Percentiles rank a stretch among this genome's conserved stretches.
These are phyloP conservation scores for Trichosporon inkin DNA, from an alignment of 1,284 basidiomycete genomes.

Conservation along the genomic window DNA sequence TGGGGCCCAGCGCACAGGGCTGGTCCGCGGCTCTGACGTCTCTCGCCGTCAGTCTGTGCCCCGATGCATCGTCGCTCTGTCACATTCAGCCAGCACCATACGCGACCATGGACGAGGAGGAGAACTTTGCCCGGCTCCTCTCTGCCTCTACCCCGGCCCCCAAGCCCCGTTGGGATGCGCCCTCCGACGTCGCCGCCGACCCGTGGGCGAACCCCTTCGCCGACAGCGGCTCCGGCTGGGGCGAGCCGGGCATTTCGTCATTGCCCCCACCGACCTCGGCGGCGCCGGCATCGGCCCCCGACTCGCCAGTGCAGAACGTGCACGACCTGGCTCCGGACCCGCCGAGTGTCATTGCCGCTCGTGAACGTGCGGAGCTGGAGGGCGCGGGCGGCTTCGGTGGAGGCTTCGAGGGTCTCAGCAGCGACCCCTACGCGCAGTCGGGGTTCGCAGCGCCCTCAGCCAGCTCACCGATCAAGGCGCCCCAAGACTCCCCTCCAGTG, in stretches of 20 bases:
- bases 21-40: background rate
- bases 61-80: conserved; percentile 3
- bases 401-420: background rate
- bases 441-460: background rate
- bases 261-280: background rate
- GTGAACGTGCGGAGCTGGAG: conserved; percentile 31
- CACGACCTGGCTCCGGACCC: conserved; percentile 29
- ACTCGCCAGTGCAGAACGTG: background rate
- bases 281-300: background rate
- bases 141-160: conserved; percentile 35
- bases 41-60: background rate
- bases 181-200: conserved; percentile 25
- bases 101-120: conserved; percentile 44
- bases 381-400: conserved; percentile 4
- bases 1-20: too few species aligned
- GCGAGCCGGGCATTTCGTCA: conserved; percentile 1
- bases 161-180: conserved; percentile 29
- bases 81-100: conserved; percentile 11
- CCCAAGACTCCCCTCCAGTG: conserved; percentile 5
- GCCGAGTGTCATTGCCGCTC: conserved; percentile 43
- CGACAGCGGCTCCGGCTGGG: conserved; percentile 11
- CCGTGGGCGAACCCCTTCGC: conserved; percentile 51
- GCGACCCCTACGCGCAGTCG: conserved; percentile 10
- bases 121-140: conserved; percentile 41
- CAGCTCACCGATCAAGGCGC: conserved; percentile 4